Evolutionary conservation across 495 filamentous ascomycete genomes (phyloP).

Genomic region (Poronia punctata): DNA sequence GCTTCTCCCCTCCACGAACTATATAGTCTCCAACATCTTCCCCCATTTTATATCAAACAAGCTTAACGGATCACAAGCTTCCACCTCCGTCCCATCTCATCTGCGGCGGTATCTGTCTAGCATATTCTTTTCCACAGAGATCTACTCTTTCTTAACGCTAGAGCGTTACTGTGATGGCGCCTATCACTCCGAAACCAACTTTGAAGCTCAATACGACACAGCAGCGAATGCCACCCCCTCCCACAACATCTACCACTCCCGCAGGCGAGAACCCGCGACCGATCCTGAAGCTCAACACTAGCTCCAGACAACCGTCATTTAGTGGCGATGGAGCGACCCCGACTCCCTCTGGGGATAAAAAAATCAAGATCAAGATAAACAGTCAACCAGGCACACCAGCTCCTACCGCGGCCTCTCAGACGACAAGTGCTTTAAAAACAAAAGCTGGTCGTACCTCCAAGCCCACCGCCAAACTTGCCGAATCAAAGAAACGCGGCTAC

Average conservation of each 20-base stretch:
- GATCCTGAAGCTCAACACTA: conserved; percentile 32
- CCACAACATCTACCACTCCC: conserved; percentile 5
- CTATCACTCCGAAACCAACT: conserved; percentile 18
- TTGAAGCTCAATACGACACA: conserved; percentile 22
- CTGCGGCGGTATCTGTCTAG: too few relatives aligned
- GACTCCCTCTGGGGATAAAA: conserved; percentile 37
- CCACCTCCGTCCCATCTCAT: too few relatives aligned
- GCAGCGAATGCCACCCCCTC: conserved; percentile 19
- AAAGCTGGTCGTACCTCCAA: conserved; percentile 44
- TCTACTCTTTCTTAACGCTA: too few relatives aligned
- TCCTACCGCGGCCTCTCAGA: conserved; percentile 7
- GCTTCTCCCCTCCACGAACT: too few relatives aligned
- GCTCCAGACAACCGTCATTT: conserved; percentile 14
- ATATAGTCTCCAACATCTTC: too few relatives aligned
- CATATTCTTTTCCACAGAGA: too few relatives aligned
- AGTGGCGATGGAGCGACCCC: conserved; percentile 21
- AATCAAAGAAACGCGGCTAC: conserved; percentile 37
- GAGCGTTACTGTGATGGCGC: conserved; percentile 8
- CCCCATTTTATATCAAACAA: too few relatives aligned
- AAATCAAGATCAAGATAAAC: conserved; percentile 50
- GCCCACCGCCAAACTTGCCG: conserved; percentile 36
- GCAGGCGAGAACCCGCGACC: conserved; percentile 18
- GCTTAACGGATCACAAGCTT: too few relatives aligned
- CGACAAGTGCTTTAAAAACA: conserved; percentile 30
- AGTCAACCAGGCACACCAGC: conserved; percentile 41